Percentiles rank a stretch among this genome's conserved stretches.
Conservation (phyloP, 495 filamentous ascomycete species). For the Penicillium riverlandense region DNA sequence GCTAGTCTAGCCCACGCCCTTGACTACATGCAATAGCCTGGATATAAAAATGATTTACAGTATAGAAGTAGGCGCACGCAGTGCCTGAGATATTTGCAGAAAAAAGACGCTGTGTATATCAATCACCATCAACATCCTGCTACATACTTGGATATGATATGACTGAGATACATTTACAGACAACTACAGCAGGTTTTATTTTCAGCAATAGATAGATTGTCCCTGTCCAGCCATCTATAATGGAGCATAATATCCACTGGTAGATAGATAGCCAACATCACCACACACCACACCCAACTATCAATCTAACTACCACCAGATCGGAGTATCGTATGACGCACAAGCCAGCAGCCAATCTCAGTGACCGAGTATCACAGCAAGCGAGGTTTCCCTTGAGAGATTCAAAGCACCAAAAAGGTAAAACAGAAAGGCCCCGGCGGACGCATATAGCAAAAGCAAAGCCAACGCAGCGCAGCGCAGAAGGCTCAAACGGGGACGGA, state of each 20-base stretch:
- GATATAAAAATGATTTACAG: too few relatives aligned
- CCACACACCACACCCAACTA: too few relatives aligned
- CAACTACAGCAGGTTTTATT: too few relatives aligned
- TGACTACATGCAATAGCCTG: too few relatives aligned
- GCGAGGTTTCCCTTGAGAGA: not conserved
- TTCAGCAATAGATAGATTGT: slow-evolving; percentile 9
- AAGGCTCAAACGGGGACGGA: too few relatives aligned
- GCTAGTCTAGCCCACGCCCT: too few relatives aligned
- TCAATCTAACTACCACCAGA: not conserved
- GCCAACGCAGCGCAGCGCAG: not conserved
- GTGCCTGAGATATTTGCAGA: too few relatives aligned
- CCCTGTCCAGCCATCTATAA: slow-evolving; percentile 1
- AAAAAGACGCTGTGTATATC: too few relatives aligned
- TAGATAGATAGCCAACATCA: not conserved
- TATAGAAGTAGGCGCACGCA: too few relatives aligned
- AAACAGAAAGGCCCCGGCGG: not conserved
- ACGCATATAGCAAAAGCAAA: not conserved
- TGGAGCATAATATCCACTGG: not conserved
- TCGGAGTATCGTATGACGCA: not conserved
- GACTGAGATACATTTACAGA: too few relatives aligned
- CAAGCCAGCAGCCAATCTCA: not conserved
- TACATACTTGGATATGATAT: too few relatives aligned
- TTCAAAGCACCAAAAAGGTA: not conserved
- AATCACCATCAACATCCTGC: too few relatives aligned
- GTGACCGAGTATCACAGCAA: not conserved